Evolutionary conservation across 768 basidiomycete species (phyloP).

Genomic region (Dacryopinax primogenitus): DNA sequence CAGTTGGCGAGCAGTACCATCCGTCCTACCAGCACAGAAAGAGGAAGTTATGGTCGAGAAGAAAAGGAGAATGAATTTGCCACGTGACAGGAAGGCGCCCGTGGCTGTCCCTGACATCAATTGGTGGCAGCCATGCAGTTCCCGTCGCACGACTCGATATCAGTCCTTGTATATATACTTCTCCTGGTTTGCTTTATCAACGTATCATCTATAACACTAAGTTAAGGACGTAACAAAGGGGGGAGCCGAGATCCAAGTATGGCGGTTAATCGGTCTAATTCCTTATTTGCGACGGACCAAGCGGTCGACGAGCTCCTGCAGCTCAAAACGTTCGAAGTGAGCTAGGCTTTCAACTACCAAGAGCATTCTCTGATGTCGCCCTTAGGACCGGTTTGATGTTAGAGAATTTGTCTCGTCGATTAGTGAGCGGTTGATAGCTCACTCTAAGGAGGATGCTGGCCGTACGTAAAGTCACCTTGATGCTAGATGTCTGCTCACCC

Average conservation of each 20-base stretch:
- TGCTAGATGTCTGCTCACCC: not conserved
- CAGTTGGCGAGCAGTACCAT: not conserved
- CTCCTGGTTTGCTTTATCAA: not conserved
- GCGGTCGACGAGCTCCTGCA: slow-evolving; percentile 33
- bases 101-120: not conserved
- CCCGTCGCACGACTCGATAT: not conserved
- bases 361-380: slow-evolving; percentile 7
- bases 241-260: not conserved
- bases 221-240: not conserved
- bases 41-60: not conserved
- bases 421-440: slow-evolving; percentile 75
- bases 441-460: slow-evolving; percentile 71
- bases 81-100: slow-evolving; percentile 1
- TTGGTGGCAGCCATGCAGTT: not conserved
- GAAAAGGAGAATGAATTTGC: not conserved
- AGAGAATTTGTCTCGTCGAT: slow-evolving; percentile 77
- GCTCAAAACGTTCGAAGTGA: slow-evolving; percentile 32
- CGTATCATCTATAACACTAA: not conserved
- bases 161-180: not conserved
- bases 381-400: slow-evolving; percentile 77
- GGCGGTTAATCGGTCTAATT: not conserved
- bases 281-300: slow-evolving; percentile 43
- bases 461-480: slow-evolving; percentile 41
- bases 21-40: not conserved
- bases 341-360: not conserved